These are phyloP conservation scores for Fistulina hepatica DNA, from an alignment of 1,284 basidiomycete genomes.

Conservation along the genomic window DNA sequence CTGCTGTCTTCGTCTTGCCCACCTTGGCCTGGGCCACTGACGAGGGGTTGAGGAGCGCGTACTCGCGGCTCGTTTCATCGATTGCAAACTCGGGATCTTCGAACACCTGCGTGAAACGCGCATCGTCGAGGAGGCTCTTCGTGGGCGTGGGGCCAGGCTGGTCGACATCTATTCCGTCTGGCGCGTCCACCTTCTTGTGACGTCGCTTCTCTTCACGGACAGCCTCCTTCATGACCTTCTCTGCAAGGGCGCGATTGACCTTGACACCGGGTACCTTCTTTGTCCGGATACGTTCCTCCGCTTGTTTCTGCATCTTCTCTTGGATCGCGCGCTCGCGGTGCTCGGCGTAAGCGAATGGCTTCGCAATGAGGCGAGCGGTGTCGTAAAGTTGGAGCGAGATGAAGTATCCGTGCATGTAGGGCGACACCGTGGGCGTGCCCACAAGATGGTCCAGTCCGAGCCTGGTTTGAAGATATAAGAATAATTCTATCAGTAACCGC, in stretches of 20 bases:
- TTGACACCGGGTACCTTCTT: slow-evolving; percentile 59
- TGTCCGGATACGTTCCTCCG: slow-evolving; percentile 84
- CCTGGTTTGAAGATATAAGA: slow-evolving; percentile 32
- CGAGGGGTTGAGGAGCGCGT: slow-evolving; percentile 85
- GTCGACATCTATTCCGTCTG: slow-evolving; percentile 30
- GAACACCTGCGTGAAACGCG: slow-evolving; percentile 87
- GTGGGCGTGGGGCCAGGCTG: slow-evolving; percentile 18
- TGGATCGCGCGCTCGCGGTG: slow-evolving; percentile 82
- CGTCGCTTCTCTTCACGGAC: slow-evolving; percentile 59
- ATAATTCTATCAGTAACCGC: slow-evolving; percentile 7
- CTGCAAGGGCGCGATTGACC: slow-evolving; percentile 90
- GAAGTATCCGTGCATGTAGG: slow-evolving; percentile 99
- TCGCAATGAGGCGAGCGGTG: slow-evolving; percentile 88
- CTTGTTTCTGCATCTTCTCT: slow-evolving; percentile 87
- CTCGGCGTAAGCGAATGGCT: slow-evolving; percentile 93
- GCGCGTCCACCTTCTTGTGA: slow-evolving; percentile 31
- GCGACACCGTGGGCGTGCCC: slow-evolving; percentile 90
- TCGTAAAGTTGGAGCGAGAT: slow-evolving; percentile 92
- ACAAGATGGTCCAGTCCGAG: slow-evolving; percentile 91
- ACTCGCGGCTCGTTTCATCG: slow-evolving; percentile 83
- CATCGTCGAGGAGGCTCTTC: slow-evolving; percentile 64
- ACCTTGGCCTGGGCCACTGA: slow-evolving; percentile 41
- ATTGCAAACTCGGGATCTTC: slow-evolving; percentile 92
- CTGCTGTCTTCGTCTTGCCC: slow-evolving; percentile 52
- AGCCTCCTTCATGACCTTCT: slow-evolving; percentile 69